A percentile compares a stretch with the other conserved stretches of the same genome.
phyloP scores from a whole-genome alignment of 108 stramenopile genomes.

The Nitzschia putrida region DNA sequence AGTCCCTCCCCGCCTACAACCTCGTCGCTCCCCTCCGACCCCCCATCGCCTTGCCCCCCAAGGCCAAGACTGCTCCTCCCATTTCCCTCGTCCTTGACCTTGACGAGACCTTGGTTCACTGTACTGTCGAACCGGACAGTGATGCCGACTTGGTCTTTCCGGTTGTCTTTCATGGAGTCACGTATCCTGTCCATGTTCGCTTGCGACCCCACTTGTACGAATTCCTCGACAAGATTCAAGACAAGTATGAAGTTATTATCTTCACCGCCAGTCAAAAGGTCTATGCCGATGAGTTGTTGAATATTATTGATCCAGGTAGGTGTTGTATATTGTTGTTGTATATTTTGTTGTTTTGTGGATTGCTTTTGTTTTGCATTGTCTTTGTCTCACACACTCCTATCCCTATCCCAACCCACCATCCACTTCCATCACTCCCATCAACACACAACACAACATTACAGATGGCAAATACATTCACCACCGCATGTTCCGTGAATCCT shows the following conservation, averaged over 20 bases:
- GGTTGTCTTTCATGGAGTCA: slow-evolving; percentile 87
- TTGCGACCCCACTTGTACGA: slow-evolving; percentile 82
- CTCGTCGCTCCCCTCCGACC: slow-evolving; percentile 51
- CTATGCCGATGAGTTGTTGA: slow-evolving; percentile 92
- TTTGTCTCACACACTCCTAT: background rate
- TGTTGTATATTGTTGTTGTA: background rate
- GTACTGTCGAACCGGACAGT: slow-evolving; percentile 86
- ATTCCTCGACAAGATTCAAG: slow-evolving; percentile 78
- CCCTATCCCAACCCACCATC: background rate
- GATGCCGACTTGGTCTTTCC: slow-evolving; percentile 92
- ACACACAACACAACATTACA: slow-evolving; percentile 18
- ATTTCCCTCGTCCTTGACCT: slow-evolving; percentile 91
- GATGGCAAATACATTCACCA: slow-evolving; percentile 85
- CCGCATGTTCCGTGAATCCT: slow-evolving; percentile 93
- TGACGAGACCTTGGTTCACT: slow-evolving; percentile 98
- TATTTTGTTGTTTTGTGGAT: background rate
- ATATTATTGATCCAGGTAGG: slow-evolving; percentile 93
- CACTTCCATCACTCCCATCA: background rate
- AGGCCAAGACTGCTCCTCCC: slow-evolving; percentile 40
- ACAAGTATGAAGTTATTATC: slow-evolving; percentile 91
- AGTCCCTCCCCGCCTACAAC: slow-evolving; percentile 82
- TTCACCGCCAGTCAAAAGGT: slow-evolving; percentile 96
- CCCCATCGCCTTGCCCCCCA: slow-evolving; percentile 56
- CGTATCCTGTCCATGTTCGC: slow-evolving; percentile 86
- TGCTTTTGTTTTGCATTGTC: background rate